These are phyloP conservation scores for Periglandula ipomoeae DNA, from an alignment of 2,329 filamentous ascomycete species.

Conservation along the genomic window DNA sequence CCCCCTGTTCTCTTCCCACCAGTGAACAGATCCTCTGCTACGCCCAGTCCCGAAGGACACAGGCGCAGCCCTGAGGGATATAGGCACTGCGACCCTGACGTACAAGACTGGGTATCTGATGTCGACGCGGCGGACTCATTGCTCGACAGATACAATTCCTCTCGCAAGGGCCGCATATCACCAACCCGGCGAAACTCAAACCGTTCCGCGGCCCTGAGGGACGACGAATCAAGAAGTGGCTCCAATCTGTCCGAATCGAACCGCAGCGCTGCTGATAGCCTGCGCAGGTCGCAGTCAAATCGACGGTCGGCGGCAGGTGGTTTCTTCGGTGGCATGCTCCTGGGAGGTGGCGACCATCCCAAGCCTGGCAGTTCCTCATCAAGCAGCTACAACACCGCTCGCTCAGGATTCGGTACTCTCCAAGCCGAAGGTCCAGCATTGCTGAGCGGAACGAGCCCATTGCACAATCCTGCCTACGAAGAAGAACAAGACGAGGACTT, in stretches of 20 bases:
- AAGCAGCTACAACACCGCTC: conserved; percentile 44
- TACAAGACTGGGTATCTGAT: conserved; percentile 49
- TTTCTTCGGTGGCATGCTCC: conserved; percentile 17
- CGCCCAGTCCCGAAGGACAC: conserved; percentile 31
- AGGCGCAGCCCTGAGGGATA: conserved; percentile 18
- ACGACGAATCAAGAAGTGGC: conserved; percentile 43
- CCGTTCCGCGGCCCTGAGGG: conserved; percentile 25
- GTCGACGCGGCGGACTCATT: conserved; percentile 46
- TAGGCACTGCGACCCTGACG: conserved; percentile 37
- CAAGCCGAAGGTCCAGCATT: conserved; percentile 44
- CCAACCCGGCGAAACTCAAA: conserved; percentile 29
- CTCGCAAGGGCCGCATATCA: conserved; percentile 25
- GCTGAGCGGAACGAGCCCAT: conserved; percentile 18
- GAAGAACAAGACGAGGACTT: conserved; percentile 28
- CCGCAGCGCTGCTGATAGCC: conserved; percentile 34
- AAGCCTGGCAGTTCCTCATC: conserved; percentile 32
- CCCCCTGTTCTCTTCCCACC: conserved; percentile 18
- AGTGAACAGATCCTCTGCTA: conserved; percentile 22
- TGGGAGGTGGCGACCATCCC: conserved; percentile 18
- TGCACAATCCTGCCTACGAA: conserved; percentile 17
- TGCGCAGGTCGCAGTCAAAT: conserved; percentile 26
- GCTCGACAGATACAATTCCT: conserved; percentile 33
- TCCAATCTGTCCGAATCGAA: conserved; percentile 49
- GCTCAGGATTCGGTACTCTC: conserved; percentile 40
- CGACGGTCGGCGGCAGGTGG: conserved; percentile 23